Evolutionary conservation across 75 land plant species (phyloP).

Genomic region (Adiantum capillusveneris): DNA sequence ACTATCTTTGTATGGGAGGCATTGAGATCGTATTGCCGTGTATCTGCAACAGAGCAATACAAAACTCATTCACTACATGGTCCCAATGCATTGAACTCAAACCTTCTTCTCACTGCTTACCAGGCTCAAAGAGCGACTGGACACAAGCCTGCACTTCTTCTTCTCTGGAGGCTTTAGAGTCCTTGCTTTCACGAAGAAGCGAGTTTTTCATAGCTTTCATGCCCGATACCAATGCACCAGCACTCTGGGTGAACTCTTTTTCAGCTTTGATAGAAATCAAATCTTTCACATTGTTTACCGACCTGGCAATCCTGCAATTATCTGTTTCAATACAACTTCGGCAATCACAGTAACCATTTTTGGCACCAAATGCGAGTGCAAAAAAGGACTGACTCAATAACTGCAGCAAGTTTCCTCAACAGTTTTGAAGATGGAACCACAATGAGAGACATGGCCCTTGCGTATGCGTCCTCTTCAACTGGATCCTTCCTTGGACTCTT

Average conservation of each 20-base stretch:
- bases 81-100: not conserved
- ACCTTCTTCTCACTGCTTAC: conserved; percentile 39
- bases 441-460: conserved; percentile 13
- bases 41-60: not conserved
- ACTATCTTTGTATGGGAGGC: conserved; percentile 13
- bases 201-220: conserved; percentile 61
- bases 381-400: conserved; percentile 58
- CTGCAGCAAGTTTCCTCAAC: conserved; percentile 50
- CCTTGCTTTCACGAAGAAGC: conserved; percentile 78
- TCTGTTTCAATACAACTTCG: too few relatives aligned
- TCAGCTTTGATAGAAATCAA: conserved; percentile 15
- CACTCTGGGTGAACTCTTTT: conserved; percentile 15
- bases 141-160: conserved; percentile 47
- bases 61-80: not conserved
- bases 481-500: conserved; percentile 30
- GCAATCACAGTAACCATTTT: too few relatives aligned
- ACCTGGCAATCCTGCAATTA: conserved; percentile 21
- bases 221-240: conserved; percentile 39
- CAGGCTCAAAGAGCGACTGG: conserved; percentile 50
- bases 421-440: conserved; percentile 46
- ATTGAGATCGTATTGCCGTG: not conserved
- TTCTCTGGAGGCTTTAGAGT: conserved; percentile 21
- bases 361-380: too few relatives aligned
- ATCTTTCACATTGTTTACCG: conserved; percentile 18
- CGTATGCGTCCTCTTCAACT: conserved; percentile 29